Base-by-base conservation (phyloP, 202 grass and related monocot genomes). In the Brachypodium distachyon region DNA sequence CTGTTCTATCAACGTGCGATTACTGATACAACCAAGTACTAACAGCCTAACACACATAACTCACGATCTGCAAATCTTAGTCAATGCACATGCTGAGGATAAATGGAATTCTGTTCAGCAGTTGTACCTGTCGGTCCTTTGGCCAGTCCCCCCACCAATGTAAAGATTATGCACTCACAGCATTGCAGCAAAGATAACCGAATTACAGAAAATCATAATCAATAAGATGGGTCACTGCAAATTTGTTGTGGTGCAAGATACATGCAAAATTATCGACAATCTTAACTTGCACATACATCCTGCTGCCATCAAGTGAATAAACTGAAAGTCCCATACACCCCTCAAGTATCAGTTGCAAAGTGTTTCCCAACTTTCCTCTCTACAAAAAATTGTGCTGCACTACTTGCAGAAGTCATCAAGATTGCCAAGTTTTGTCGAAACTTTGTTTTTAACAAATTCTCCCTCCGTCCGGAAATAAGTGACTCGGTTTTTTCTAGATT, bases 251-350 rank as follows among this genome's bases (percentile, higher is more conserved):
- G 12, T 53, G 55, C 26, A 64, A 36, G 48, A 72, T 63, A 66
- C 66, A 65, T 37, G 51, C 31, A 51, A 18, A 61, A 42, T 43
- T 26, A 81, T 47, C 65, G 42, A 70, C 19, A 44, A 27, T 43
- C 69, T 27, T 25, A 85, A 74, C 33, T 58, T 80, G 77, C 42
- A 48, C 27, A 80, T 36, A 19, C 34, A 77, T 71, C 44, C 73
- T 44, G 34, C 51, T 71, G 32, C 34, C 70, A 27, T 36, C 52
- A 61, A 68, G 56, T 40, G 6, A 60, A 61, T 81, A 61, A 75
- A 70, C 51, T 81, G 26, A 76, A 42, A 59, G 2, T 19, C 14
- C 40, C 43, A 53, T 59, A 21, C 49, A 76, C 54, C 60, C 49
- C 27, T 31, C n/a, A n/a, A 46, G 53, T 18, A 61, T 26, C 6